Conservation (phyloP, 2,329 filamentous ascomycete species). For the Aspergillus spinulosporus region DNA sequence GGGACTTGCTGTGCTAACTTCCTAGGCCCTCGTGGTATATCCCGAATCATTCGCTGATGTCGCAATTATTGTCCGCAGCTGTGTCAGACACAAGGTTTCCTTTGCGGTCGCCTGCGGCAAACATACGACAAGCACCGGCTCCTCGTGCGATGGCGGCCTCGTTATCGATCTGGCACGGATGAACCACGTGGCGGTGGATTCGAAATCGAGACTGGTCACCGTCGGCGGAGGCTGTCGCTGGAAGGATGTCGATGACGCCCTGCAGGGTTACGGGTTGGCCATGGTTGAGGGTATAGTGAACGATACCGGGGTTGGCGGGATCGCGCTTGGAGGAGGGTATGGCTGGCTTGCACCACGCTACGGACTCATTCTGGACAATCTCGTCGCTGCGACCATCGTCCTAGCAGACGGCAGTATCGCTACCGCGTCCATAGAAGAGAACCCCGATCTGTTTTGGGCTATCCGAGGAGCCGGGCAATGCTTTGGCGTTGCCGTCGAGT, state of each 20-base stretch:
- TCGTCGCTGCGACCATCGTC: constrained; percentile 40
- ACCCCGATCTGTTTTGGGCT: constrained; percentile 52
- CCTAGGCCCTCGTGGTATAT: constrained; percentile 16
- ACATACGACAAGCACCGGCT: constrained; percentile 56
- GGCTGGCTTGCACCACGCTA: constrained; percentile 55
- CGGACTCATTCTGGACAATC: constrained; percentile 55
- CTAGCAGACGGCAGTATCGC: constrained; percentile 40
- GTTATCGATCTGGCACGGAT: constrained; percentile 58
- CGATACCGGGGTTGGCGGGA: constrained; percentile 60
- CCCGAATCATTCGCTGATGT: constrained; percentile 14
- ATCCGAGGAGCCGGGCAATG: constrained; percentile 45
- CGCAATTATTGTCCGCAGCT: constrained; percentile 33
- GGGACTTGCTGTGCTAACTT: not conserved
- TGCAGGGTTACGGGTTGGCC: constrained; percentile 54
- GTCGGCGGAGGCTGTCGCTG: constrained; percentile 57
- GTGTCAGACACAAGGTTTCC: constrained; percentile 46
- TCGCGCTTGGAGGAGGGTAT: constrained; percentile 60
- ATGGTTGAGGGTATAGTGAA: constrained; percentile 61
- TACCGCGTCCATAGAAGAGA: constrained; percentile 40
- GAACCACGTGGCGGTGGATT: constrained; percentile 53
- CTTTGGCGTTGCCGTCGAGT: constrained; percentile 47
- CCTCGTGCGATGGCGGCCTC: constrained; percentile 54
- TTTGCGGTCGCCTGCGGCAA: constrained; percentile 58
- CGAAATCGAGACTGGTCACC: constrained; percentile 46
- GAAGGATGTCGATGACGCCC: constrained; percentile 51